These are phyloP conservation scores for Colletotrichum agaves DNA, from an alignment of 2,329 filamentous ascomycete species.

Conservation along the genomic window DNA sequence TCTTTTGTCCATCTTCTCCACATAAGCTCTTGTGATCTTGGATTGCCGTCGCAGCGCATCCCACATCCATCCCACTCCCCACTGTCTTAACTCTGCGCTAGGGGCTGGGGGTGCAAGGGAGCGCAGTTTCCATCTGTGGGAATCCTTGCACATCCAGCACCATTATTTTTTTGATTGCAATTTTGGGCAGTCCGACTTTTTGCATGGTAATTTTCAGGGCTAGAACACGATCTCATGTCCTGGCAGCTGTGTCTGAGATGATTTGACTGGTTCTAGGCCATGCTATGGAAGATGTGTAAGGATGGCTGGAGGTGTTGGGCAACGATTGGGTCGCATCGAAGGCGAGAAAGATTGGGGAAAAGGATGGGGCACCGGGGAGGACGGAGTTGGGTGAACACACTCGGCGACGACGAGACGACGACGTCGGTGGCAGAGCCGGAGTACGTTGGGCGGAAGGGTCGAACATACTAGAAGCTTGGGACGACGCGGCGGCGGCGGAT, in stretches of 20 bases:
- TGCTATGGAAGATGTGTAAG: background rate
- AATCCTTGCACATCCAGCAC: slow-evolving; percentile 18
- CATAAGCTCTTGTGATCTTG: slow-evolving; percentile 33
- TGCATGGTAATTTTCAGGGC: background rate
- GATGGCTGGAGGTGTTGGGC: background rate
- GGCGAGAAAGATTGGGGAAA: slow-evolving; percentile 6
- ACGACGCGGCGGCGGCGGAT: background rate
- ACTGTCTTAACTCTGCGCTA: slow-evolving; percentile 35
- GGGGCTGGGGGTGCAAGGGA: background rate
- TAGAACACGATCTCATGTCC: background rate
- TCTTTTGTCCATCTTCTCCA: slow-evolving; percentile 20
- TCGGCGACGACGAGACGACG: background rate
- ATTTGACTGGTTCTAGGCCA: background rate
- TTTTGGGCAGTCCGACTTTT: slow-evolving; percentile 6
- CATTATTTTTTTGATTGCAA: background rate
- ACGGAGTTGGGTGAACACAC: background rate
- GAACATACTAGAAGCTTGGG: slow-evolving; percentile 1
- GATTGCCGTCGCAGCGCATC: slow-evolving; percentile 5
- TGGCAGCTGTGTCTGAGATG: background rate
- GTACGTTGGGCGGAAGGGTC: background rate
- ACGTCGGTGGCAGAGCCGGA: background rate
- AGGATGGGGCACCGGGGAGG: background rate
- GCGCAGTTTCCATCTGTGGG: background rate
- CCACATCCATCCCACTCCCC: slow-evolving; percentile 24
- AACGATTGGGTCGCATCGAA: slow-evolving; percentile 26